Evolutionary conservation across 1,284 basidiomycete species (phyloP), one percentile per base, ranked within the genome.

Genomic region (Gymnopus androsaceus): DNA sequence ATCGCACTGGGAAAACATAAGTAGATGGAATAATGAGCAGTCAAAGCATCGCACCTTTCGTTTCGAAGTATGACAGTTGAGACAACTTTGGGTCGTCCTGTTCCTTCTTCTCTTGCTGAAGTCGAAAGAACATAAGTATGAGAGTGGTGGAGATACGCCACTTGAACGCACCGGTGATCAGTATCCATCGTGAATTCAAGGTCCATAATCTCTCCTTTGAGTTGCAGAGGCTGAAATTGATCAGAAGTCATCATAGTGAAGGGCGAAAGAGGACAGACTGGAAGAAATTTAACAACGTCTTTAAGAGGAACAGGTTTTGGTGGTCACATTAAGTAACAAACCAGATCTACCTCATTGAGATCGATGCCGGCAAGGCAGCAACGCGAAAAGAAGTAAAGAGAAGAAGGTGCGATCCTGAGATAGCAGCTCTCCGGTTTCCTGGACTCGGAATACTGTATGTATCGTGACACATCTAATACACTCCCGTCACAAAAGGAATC

Each of bases 51-150:
- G 59, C 59, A 92, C 92, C 81, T 94, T 95, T 66, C 92, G 79
- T 75, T 95, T 95, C 55, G 93, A 94, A 48, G 92, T 93, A 72
- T 95, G 93, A 73, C 92, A 95, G 65, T 94, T 94, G 55, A 95
- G 79, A 69, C 92, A 95, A 65, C 75, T 78, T 75, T 94, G 88
- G 6, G 92, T 94, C 37, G 92, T 94, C 67, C 93, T 80, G 75
- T 95, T 95, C 66, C 92, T 82, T 67, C 92, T 81, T 61, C 87
- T 82, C 67, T 84, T 83, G 67, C 79, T 80, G 49, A 17, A 31
- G 72, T 74, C 72, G 71, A 72, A 68, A 68, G 68, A 71, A 66
- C 41, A 34, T 21, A 30, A 41, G 8, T 37, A 30, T 38, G 7
- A 41, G 36, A 48, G 23, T 0, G 21, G 36, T 15, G 41, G 38